Percentiles rank a stretch among this genome's conserved stretches.
phyloP scores from a whole-genome alignment of 306 rosid genomes.

The Cicer cuneatum region DNA sequence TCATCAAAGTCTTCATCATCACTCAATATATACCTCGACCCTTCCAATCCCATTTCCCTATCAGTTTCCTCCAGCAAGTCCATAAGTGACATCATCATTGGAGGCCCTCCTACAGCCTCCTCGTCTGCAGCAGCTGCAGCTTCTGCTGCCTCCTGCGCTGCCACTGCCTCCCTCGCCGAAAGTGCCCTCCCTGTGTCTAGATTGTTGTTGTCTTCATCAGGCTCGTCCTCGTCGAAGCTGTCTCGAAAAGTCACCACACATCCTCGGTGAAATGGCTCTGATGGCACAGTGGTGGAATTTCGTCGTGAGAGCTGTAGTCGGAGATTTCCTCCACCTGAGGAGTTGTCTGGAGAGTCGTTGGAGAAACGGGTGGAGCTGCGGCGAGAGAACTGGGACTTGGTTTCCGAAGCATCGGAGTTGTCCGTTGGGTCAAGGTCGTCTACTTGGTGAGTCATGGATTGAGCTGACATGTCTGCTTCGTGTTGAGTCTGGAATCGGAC shows the following conservation, averaged over 20 bases:
- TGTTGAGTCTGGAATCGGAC: neutral
- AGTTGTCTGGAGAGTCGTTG: conserved; percentile 8
- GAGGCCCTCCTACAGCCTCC: conserved; percentile 1
- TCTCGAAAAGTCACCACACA: conserved; percentile 39
- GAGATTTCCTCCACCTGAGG: conserved; percentile 20
- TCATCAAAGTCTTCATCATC: conserved; percentile 53
- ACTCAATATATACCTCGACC: conserved; percentile 54
- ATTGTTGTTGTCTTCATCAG: neutral
- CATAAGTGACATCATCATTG: conserved; percentile 78
- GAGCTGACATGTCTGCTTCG: conserved; percentile 32
- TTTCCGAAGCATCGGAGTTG: neutral
- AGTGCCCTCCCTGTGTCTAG: conserved; percentile 40
- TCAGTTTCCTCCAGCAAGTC: conserved; percentile 84
- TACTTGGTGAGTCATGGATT: conserved; percentile 29
- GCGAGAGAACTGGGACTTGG: conserved; percentile 30
- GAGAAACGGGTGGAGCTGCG: conserved; percentile 35
- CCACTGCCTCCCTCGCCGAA: conserved; percentile 53
- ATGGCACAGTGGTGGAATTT: conserved; percentile 40
- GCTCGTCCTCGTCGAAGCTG: conserved; percentile 43
- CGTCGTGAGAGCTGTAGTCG: conserved; percentile 49
- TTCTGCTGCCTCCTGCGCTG: conserved; percentile 50
- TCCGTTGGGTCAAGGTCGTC: conserved; percentile 26
- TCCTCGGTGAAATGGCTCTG: conserved; percentile 45
- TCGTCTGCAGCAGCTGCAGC: conserved; percentile 29
- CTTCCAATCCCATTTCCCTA: conserved; percentile 68